A percentile compares a stretch with the other conserved stretches of the same genome.
These are phyloP conservation scores for Pseudogymnoascus sp. DNA, from an alignment of 2,329 filamentous ascomycete genomes.

Conservation along the genomic window DNA sequence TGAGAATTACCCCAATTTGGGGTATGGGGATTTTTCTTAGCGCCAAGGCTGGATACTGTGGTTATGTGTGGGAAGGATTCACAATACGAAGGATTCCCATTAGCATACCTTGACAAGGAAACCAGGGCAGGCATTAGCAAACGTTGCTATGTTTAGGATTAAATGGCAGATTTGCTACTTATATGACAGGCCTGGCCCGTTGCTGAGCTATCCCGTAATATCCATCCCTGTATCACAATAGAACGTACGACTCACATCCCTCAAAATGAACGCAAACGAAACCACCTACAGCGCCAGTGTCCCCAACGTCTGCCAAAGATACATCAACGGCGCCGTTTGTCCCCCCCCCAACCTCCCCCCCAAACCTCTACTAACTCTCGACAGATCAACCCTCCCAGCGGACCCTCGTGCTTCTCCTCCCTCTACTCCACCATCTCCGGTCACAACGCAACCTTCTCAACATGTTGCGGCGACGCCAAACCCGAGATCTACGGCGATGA, in stretches of 20 bases:
- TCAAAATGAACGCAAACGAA: not conserved
- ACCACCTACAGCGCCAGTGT: not conserved
- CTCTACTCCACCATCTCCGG: not conserved
- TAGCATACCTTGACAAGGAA: not conserved
- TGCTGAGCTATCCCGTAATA: not conserved
- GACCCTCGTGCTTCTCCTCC: not conserved
- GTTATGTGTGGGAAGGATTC: not conserved
- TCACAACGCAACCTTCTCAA: not conserved
- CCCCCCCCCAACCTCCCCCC: too few species aligned
- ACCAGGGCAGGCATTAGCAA: not conserved
- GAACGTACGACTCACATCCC: not conserved
- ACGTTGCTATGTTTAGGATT: not conserved
- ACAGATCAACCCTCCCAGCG: not conserved
- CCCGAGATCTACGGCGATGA: not conserved
- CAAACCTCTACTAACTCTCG: not conserved
- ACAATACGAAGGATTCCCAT: not conserved
- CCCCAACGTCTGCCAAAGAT: not conserved
- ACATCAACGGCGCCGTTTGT: not conserved
- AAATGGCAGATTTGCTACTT: not conserved
- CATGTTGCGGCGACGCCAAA: not conserved
- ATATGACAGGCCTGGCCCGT: not conserved
- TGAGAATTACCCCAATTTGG: not conserved
- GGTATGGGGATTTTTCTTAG: not conserved
- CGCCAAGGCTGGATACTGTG: not conserved
- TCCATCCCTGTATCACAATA: not conserved